phyloP scores from a whole-genome alignment of 1,139 yeast species.

The Candida frijolesensis region DNA sequence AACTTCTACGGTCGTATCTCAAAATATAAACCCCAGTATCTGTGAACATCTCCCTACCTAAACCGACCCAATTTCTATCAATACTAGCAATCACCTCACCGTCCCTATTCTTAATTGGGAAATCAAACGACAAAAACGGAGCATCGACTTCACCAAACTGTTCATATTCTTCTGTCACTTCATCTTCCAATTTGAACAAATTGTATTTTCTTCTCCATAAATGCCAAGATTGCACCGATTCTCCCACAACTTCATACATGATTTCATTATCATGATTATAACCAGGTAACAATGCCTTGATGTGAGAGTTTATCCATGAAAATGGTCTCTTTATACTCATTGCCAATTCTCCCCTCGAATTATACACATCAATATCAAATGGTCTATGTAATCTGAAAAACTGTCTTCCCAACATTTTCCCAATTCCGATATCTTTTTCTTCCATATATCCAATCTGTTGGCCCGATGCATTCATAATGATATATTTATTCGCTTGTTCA shows the following conservation, averaged over 20 bases:
- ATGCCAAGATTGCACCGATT: slow-evolving; percentile 92
- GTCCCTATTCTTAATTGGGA: slow-evolving; percentile 66
- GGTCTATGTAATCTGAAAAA: slow-evolving; percentile 84
- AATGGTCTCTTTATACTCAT: slow-evolving; percentile 80
- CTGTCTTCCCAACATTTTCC: slow-evolving; percentile 75
- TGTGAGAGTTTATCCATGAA: slow-evolving; percentile 84
- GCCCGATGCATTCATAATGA: slow-evolving; percentile 73
- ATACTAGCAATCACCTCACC: slow-evolving; percentile 72
- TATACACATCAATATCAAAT: slow-evolving; percentile 78
- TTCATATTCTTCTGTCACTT: slow-evolving; percentile 47
- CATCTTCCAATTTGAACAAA: slow-evolving; percentile 60
- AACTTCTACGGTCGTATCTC: slow-evolving; percentile 75
- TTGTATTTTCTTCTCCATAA: slow-evolving; percentile 88
- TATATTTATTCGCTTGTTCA: slow-evolving; percentile 86
- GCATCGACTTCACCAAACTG: slow-evolving; percentile 89
- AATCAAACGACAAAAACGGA: slow-evolving; percentile 82
- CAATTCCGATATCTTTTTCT: slow-evolving; percentile 75
- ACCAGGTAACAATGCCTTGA: slow-evolving; percentile 70
- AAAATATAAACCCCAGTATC: slow-evolving; percentile 92
- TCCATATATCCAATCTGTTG: slow-evolving; percentile 76
- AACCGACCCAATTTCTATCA: slow-evolving; percentile 93
- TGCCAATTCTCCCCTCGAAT: slow-evolving; percentile 66
- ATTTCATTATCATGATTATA: slow-evolving; percentile 36
- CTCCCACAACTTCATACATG: slow-evolving; percentile 67
- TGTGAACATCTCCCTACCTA: slow-evolving; percentile 88